These are phyloP conservation scores for Cyberlindnera sargentensis DNA, from an alignment of 805 yeast genomes.

Conservation along the genomic window DNA sequence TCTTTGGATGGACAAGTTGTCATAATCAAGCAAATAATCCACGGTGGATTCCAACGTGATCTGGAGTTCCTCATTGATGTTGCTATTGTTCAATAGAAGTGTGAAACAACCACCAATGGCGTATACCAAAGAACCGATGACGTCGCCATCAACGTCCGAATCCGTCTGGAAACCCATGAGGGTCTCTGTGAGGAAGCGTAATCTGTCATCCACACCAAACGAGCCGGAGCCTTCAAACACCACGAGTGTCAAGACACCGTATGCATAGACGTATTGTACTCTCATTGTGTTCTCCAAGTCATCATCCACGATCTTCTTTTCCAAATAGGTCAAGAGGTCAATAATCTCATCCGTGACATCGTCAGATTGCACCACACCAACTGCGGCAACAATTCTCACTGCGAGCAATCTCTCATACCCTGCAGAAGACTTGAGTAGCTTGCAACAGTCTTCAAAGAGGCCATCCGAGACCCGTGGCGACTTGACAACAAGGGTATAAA, in stretches of 20 bases:
- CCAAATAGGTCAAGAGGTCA: conserved; percentile 13
- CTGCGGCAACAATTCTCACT: conserved; percentile 17
- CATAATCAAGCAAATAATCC: conserved; percentile 15
- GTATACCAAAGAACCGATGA: conserved; percentile 17
- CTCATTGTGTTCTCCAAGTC: conserved; percentile 10
- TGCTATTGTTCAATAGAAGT: conserved; percentile 8
- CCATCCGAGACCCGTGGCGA: conserved; percentile 8
- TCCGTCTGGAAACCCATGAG: conserved; percentile 11
- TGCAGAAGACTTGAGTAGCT: conserved; percentile 14
- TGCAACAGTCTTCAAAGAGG: conserved; percentile 13
- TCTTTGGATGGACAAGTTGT: conserved; percentile 15
- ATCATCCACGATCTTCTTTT: conserved; percentile 14
- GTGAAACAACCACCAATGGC: conserved; percentile 22
- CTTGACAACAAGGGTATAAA: conserved; percentile 18
- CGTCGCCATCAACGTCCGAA: conserved; percentile 5
- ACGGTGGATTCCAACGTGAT: conserved; percentile 14
- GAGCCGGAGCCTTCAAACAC: conserved; percentile 22
- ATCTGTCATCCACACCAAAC: conserved; percentile 20
- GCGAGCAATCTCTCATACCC: conserved; percentile 13
- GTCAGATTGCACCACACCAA: conserved; percentile 20
- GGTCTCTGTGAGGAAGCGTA: conserved; percentile 13
- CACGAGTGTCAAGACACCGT: conserved; percentile 15
- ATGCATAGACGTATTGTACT: conserved; percentile 19
- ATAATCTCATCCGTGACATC: conserved; percentile 15
- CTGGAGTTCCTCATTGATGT: conserved; percentile 17